phyloP scores from a whole-genome alignment of 495 filamentous ascomycete species.

The Letharia columbiana region DNA sequence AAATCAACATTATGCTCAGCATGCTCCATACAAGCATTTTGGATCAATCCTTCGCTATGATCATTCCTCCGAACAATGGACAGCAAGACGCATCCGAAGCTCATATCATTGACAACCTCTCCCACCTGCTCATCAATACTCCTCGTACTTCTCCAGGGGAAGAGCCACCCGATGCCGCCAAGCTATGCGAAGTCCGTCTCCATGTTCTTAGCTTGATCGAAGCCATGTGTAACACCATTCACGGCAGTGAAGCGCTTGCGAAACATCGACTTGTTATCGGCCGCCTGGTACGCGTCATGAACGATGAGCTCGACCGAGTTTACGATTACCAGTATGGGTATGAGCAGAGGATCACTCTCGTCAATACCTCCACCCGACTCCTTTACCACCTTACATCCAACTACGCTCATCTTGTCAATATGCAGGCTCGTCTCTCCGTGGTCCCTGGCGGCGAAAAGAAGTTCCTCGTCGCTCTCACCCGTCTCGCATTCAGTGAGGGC shows the following conservation, averaged over 20 bases:
- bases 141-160: slow-evolving; percentile 42
- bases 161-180: slow-evolving; percentile 37
- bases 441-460: slow-evolving; percentile 56
- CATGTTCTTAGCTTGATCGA: slow-evolving; percentile 50
- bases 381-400: slow-evolving; percentile 49
- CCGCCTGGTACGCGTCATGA: slow-evolving; percentile 53
- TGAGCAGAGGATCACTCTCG: slow-evolving; percentile 33
- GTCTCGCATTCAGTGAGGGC: slow-evolving; percentile 59
- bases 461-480: slow-evolving; percentile 54
- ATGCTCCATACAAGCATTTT: slow-evolving; percentile 54
- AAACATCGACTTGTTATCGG: slow-evolving; percentile 47
- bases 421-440: slow-evolving; percentile 48
- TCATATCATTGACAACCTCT: slow-evolving; percentile 52
- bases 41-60: slow-evolving; percentile 50
- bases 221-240: slow-evolving; percentile 36
- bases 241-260: slow-evolving; percentile 47
- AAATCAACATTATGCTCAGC: slow-evolving; percentile 49
- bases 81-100: slow-evolving; percentile 48
- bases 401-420: slow-evolving; percentile 41
- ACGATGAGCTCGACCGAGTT: slow-evolving; percentile 52
- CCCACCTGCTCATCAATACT: slow-evolving; percentile 49
- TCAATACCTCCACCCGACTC: slow-evolving; percentile 55
- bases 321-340: slow-evolving; percentile 43
- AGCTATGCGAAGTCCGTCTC: slow-evolving; percentile 49
- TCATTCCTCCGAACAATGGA: slow-evolving; percentile 40